Conservation (phyloP, 371 early-diverging fungal species). For the Umbelopsis sp. region DNA sequence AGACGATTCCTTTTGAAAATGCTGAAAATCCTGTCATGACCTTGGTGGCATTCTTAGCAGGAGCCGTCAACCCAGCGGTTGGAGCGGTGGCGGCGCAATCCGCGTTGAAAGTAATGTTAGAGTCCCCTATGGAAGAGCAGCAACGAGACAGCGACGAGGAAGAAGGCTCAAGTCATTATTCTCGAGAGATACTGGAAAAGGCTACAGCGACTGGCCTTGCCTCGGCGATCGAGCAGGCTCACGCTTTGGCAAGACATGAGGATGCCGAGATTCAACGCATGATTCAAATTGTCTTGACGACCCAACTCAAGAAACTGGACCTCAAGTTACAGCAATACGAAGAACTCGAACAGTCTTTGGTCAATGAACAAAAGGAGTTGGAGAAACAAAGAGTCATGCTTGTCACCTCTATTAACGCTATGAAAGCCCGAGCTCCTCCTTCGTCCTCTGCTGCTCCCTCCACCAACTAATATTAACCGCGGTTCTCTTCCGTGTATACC, state of each 20-base stretch:
- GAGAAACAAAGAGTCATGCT: conserved; percentile 71
- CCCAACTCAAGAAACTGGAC: conserved; percentile 83
- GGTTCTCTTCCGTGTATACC: neutral
- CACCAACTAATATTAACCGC: neutral
- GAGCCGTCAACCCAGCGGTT: conserved; percentile 50
- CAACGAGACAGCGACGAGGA: neutral
- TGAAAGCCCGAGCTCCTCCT: neutral
- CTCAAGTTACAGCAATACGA: conserved; percentile 91
- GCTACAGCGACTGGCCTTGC: conserved; percentile 61
- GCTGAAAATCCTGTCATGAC: conserved; percentile 52
- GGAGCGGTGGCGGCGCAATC: conserved; percentile 52
- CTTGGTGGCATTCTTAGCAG: conserved; percentile 44
- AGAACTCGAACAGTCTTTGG: conserved; percentile 83
- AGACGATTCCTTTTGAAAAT: conserved; percentile 37
- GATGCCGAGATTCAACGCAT: conserved; percentile 82
- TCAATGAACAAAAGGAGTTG: conserved; percentile 81
- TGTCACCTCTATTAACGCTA: conserved; percentile 38
- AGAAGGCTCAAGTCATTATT: conserved; percentile 25
- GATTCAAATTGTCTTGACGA: conserved; percentile 79
- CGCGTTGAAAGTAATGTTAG: conserved; percentile 36
- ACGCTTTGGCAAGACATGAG: conserved; percentile 70
- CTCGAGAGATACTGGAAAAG: conserved; percentile 45
- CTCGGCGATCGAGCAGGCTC: conserved; percentile 65
- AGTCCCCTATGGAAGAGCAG: conserved; percentile 22
- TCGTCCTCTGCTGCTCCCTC: neutral